Conservation (phyloP, 192 early-diverging fungal species). For the Backusella macrospora region DNA sequence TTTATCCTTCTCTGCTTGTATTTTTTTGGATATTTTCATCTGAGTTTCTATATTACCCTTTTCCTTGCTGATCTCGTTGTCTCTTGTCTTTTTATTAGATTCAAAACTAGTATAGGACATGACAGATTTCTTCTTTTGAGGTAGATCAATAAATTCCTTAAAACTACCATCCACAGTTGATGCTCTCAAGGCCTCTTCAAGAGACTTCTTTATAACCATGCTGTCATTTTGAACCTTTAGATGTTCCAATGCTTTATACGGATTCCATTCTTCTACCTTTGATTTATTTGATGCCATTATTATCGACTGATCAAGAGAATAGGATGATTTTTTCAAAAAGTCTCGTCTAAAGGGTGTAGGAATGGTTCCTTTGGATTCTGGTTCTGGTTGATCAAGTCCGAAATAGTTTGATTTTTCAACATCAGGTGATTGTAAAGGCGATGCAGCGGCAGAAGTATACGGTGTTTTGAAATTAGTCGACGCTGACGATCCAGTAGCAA, state of each 20-base stretch:
- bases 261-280: conserved; percentile 22
- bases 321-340: not conserved
- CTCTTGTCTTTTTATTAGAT: not conserved
- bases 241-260: not conserved
- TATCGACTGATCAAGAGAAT: not conserved
- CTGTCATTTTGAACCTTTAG: conserved; percentile 9
- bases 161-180: not conserved
- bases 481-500: not conserved
- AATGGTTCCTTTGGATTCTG: not conserved
- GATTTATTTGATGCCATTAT: not conserved
- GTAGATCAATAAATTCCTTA: not conserved
- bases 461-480: conserved; percentile 8
- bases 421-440: not conserved
- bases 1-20: conserved; percentile 22
- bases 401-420: not conserved
- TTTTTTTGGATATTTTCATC: conserved; percentile 13
- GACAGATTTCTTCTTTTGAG: conserved; percentile 8
- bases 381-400: not conserved
- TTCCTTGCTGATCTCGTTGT: not conserved
- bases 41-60: not conserved
- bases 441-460: conserved; percentile 27
- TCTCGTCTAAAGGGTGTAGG: not conserved
- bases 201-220: conserved; percentile 6
- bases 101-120: not conserved
- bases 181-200: not conserved